Evolutionary conservation across 176 grass and related monocot genomes (phyloP).

Genomic region (Rhynchospora breviuscula): DNA sequence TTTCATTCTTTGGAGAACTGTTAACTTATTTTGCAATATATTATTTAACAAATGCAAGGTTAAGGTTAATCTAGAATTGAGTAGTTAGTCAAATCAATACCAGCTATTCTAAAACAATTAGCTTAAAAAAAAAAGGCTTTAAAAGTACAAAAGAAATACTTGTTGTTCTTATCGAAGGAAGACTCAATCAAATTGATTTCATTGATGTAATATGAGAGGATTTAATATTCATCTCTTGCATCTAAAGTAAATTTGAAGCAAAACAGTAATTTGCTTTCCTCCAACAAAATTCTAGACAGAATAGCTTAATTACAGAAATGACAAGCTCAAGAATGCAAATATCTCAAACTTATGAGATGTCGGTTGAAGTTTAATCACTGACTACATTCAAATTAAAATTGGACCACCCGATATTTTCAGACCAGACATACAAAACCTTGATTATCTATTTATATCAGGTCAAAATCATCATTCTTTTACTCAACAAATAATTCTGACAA

Average conservation of each 20-base stretch:
- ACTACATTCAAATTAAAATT: background rate
- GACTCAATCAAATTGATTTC: background rate
- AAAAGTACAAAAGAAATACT: background rate
- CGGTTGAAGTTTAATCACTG: background rate
- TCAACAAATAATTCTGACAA: slow-evolving; percentile 14
- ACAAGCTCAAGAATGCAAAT: background rate
- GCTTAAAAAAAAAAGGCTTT: background rate
- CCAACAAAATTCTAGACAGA: background rate
- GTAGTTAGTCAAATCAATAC: background rate
- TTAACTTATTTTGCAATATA: background rate
- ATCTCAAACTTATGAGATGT: background rate
- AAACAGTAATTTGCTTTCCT: background rate
- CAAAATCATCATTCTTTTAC: background rate
- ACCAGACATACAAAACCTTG: background rate
- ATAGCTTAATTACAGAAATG: background rate
- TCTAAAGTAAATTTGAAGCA: background rate
- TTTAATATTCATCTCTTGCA: background rate
- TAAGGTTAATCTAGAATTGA: background rate
- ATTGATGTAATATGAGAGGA: background rate
- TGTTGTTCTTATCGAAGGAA: background rate
- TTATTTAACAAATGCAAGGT: background rate
- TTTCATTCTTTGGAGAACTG: background rate
- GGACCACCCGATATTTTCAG: background rate
- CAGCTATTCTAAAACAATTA: background rate
- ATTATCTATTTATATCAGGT: background rate